A percentile compares a stretch with the other conserved stretches of the same genome.
phyloP scores from a whole-genome alignment of 768 basidiomycete species.

The Collybiopsis confluens region DNA sequence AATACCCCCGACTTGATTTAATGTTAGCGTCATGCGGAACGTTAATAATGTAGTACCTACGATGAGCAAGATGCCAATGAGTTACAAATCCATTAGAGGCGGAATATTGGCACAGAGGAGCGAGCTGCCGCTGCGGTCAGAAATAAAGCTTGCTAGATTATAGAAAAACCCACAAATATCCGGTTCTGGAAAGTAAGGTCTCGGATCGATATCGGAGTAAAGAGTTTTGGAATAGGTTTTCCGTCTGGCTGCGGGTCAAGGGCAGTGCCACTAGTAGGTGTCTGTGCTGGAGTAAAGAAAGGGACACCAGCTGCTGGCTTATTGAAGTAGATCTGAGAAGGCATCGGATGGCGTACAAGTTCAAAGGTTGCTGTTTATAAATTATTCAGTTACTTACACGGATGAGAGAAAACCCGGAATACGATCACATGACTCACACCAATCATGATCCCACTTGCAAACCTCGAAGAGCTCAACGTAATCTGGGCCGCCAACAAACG shows the following conservation, averaged over 20 bases:
- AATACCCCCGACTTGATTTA: conserved; percentile 44
- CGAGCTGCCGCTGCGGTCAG: conserved; percentile 27
- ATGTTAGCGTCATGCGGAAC: conserved; percentile 7
- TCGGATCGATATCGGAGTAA: conserved; percentile 53
- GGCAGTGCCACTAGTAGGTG: conserved; percentile 36
- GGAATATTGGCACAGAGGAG: conserved; percentile 61
- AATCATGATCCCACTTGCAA: neutral
- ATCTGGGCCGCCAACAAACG: conserved; percentile 7
- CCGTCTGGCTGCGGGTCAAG: conserved; percentile 31
- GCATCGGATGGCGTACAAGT: neutral
- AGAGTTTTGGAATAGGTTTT: conserved; percentile 36
- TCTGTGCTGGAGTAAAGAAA: conserved; percentile 39
- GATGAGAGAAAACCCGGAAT: too few species aligned
- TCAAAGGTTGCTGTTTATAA: too few species aligned
- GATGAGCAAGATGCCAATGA: conserved; percentile 57
- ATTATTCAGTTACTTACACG: too few species aligned
- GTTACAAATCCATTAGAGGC: conserved; percentile 47
- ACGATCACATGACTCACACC: neutral
- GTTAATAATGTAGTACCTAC: conserved; percentile 36
- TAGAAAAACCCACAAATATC: conserved; percentile 38
- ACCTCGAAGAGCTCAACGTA: conserved; percentile 6
- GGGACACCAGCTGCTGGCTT: conserved; percentile 28
- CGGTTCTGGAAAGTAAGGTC: conserved; percentile 51
- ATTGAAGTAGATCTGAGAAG: neutral
- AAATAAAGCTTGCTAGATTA: neutral